These are phyloP conservation scores for Coprinellus aureogranulatus DNA, from an alignment of 768 basidiomycete genomes.

Conservation along the genomic window DNA sequence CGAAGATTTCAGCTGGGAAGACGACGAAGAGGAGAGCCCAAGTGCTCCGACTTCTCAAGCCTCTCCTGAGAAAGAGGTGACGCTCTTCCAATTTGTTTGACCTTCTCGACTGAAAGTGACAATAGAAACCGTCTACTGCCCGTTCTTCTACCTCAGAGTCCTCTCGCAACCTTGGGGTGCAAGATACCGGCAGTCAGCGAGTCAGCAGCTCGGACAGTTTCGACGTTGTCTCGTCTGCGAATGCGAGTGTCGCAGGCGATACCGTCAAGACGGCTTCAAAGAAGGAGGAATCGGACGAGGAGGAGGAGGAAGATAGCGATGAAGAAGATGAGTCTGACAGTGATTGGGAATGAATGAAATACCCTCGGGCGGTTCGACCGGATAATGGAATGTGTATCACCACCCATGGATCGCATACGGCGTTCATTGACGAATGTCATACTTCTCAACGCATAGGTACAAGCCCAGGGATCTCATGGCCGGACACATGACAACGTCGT, in stretches of 20 bases:
- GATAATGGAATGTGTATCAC: too few species aligned
- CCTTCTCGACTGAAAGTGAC: not conserved
- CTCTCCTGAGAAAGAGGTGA: not conserved
- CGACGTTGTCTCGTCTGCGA: conserved; percentile 61
- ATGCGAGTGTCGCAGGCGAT: conserved; percentile 44
- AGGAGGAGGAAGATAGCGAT: conserved; percentile 21
- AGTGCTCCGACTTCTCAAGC: conserved; percentile 1
- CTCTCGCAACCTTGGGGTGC: conserved; percentile 20
- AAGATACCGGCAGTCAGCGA: conserved; percentile 39
- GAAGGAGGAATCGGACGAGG: conserved; percentile 12
- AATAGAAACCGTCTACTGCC: not conserved
- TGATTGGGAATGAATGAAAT: conserved; percentile 2
- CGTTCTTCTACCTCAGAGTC: not conserved
- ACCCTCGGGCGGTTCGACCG: too few species aligned
- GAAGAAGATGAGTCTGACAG: not conserved
- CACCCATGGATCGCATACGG: too few species aligned
- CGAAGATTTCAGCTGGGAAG: conserved; percentile 94
- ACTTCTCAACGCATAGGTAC: too few species aligned
- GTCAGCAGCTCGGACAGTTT: conserved; percentile 67
- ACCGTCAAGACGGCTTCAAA: conserved; percentile 12
- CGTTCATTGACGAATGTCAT: too few species aligned
- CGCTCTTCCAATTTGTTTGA: not conserved
- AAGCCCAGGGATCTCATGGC: too few species aligned
- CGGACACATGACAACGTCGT: too few species aligned
- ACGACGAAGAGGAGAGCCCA: conserved; percentile 40